Evolutionary conservation across 31 red algal species (phyloP), one percentile per base, ranked within the genome.

Genomic region (Odonthalia washingtoniensis): DNA sequence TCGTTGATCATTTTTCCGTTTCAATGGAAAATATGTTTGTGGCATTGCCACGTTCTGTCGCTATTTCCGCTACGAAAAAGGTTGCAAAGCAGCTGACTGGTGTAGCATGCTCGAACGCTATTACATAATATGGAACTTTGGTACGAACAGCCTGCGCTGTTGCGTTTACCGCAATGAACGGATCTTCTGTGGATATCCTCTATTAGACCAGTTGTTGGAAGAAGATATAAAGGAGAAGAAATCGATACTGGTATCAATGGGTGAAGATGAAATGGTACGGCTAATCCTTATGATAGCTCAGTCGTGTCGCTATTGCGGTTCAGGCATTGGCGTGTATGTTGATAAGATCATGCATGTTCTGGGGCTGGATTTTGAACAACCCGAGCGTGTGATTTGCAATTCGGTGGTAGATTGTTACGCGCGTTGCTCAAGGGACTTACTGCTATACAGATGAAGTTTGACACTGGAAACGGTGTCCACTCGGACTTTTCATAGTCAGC

Each of bases 391-490:
- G 18, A 28, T 99, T 18, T 99, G 96, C 91, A 99, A 99, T 74
- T 94, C 97, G 97, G 97, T 35, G 95, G 94, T 1, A 81, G 94
- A 26, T 85, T 99, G n/a, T 36, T 99, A 34, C 91, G 97, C 2
- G 95, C 94, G 27, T 63, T 99, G 42, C 70, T 99, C 4, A 91
- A 99, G 82, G 97, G 97, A 12, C 46, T 99, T n/a, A 90, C 92
- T 32, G 73, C 78, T 24, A 86, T 86, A 32, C 78, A 86, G 86
- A 87, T 92, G 89, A 78, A 72, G 60, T 89, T 93, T 84, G 89
- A 78, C 16, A 30, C 81, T 21, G 87, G 82, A 9, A 86, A 70
- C 1, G 81, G 46, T 3, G 63, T 42, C 3, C 44, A 76, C 5
- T 32, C 35, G 36, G 89, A 90, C 28, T 18, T 24, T 32, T 63